phyloP scores from a whole-genome alignment of 495 filamentous ascomycete genomes.

The Hypoxylon intermedium region DNA sequence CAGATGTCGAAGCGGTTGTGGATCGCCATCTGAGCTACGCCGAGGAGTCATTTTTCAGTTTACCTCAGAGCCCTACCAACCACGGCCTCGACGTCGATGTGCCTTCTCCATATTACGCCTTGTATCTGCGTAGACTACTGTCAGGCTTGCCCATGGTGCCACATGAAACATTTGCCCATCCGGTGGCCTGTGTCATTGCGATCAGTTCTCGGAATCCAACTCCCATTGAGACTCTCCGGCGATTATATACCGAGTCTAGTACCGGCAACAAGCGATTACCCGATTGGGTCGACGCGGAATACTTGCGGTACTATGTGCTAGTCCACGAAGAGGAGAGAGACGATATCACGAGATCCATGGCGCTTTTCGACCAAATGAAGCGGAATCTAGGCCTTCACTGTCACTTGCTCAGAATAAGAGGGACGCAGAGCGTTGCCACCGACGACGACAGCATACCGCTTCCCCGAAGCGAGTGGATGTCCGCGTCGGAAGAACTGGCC shows the following conservation, averaged over 20 bases:
- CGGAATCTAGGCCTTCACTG: constrained; percentile 94
- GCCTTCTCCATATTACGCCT: constrained; percentile 72
- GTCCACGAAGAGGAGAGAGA: constrained; percentile 97
- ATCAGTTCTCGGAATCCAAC: constrained; percentile 84
- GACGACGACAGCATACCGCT: constrained; percentile 90
- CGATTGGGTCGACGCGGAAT: constrained; percentile 84
- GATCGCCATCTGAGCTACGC: constrained; percentile 60
- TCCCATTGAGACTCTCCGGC: constrained; percentile 83
- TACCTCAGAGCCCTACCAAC: constrained; percentile 48
- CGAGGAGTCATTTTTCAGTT: constrained; percentile 55
- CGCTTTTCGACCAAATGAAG: constrained; percentile 96
- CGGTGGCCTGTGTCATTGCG: constrained; percentile 93
- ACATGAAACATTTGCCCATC: constrained; percentile 93
- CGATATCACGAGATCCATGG: constrained; percentile 86
- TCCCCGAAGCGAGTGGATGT: constrained; percentile 84
- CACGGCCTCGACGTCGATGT: constrained; percentile 48
- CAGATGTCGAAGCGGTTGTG: constrained; percentile 59
- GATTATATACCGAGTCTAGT: constrained; percentile 78
- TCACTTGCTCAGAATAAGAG: constrained; percentile 84
- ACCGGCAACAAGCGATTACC: constrained; percentile 72
- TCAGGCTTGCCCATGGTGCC: constrained; percentile 77
- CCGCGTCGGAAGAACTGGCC: constrained; percentile 82
- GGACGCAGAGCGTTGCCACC: constrained; percentile 81
- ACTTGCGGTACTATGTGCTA: constrained; percentile 92
- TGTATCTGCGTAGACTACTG: constrained; percentile 83